Evolutionary conservation across 1,284 basidiomycete species (phyloP).

Genomic region (Ustilago nuda): DNA sequence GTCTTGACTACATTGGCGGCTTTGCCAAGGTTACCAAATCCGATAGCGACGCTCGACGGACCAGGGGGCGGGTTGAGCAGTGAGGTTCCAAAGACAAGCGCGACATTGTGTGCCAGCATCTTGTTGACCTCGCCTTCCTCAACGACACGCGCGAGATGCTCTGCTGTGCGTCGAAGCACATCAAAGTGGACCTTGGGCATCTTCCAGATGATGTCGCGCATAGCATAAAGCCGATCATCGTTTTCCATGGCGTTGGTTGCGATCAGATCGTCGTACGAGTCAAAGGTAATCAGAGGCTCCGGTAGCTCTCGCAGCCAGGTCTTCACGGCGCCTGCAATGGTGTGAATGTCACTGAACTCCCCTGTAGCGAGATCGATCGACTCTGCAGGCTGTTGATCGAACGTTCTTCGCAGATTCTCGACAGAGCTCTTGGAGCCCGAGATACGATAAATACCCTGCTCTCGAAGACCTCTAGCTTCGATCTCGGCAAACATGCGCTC

Average conservation of each 20-base stretch:
- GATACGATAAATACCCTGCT: conserved; percentile 69
- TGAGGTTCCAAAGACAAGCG: conserved; percentile 68
- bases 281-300: conserved; percentile 66
- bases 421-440: conserved; percentile 65
- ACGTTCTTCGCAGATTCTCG: conserved; percentile 55
- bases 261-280: conserved; percentile 63
- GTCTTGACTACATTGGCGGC: conserved; percentile 68
- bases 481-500: conserved; percentile 67
- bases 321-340: conserved; percentile 65
- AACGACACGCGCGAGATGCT: conserved; percentile 63
- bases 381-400: conserved; percentile 54
- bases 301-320: conserved; percentile 68
- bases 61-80: conserved; percentile 65
- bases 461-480: conserved; percentile 64
- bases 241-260: conserved; percentile 64
- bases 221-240: conserved; percentile 61
- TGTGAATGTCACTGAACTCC: conserved; percentile 67
- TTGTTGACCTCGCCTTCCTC: conserved; percentile 61
- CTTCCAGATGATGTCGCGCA: conserved; percentile 63
- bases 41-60: conserved; percentile 51
- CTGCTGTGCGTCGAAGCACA: conserved; percentile 58
- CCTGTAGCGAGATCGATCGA: conserved; percentile 52
- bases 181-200: conserved; percentile 65
- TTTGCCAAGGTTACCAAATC: conserved; percentile 64
- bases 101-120: conserved; percentile 68